Conservation (phyloP, 2,329 filamentous ascomycete genomes). For the Beauveria medogensis region DNA sequence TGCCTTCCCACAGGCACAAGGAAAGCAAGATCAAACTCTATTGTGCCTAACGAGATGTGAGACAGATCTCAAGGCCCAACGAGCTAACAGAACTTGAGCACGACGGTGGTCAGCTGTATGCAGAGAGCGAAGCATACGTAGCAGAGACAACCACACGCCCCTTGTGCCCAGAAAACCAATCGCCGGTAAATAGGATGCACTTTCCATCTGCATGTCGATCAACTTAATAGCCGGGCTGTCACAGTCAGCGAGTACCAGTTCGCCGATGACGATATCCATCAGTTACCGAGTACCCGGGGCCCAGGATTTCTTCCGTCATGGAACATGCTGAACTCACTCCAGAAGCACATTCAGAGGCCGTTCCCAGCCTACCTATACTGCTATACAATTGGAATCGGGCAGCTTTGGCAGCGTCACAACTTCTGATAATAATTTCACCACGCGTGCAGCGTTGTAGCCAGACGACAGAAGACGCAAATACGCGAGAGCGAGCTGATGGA, state of each 20-base stretch:
- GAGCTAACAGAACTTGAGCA: background rate
- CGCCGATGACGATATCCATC: background rate
- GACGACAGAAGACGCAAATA: background rate
- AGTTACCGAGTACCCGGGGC: background rate
- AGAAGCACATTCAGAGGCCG: background rate
- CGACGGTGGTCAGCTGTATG: background rate
- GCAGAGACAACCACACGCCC: too few species aligned
- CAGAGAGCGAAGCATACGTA: background rate
- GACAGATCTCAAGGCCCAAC: background rate
- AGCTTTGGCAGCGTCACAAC: background rate
- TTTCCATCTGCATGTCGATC: background rate
- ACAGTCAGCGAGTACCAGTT: background rate
- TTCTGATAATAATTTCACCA: background rate
- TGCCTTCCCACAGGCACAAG: background rate
- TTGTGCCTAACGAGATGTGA: background rate
- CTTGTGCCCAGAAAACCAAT: too few species aligned
- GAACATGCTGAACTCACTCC: background rate
- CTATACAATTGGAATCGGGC: background rate
- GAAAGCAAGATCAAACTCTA: background rate
- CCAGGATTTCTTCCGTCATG: background rate
- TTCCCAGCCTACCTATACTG: background rate
- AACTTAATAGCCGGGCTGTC: background rate
- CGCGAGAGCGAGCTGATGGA: background rate
- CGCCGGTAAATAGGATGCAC: too few species aligned
- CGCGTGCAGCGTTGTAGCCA: background rate